A percentile compares a stretch with the other conserved stretches of the same genome.
Conservation (phyloP, 176 grass and related monocot species). For the Cenchrus purpureus region DNA sequence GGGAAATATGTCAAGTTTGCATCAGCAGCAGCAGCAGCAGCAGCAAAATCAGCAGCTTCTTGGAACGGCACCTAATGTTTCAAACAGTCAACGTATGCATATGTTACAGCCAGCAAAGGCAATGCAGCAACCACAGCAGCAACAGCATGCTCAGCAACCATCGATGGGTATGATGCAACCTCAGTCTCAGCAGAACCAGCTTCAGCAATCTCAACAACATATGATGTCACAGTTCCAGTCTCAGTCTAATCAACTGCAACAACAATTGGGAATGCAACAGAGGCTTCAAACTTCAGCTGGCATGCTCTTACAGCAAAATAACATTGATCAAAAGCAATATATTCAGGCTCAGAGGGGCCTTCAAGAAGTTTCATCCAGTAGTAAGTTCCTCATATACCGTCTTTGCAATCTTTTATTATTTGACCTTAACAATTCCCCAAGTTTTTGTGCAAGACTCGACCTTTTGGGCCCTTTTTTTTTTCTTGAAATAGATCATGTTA, state of each 20-base stretch:
- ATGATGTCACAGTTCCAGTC: constrained; percentile 70
- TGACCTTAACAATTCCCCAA: not conserved
- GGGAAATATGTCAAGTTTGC: constrained; percentile 62
- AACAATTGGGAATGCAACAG: constrained; percentile 68
- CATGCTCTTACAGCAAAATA: constrained; percentile 73
- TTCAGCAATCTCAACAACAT: constrained; percentile 79
- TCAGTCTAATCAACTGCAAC: constrained; percentile 61
- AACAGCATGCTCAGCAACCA: constrained; percentile 67
- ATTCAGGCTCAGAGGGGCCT: constrained; percentile 57
- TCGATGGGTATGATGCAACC: constrained; percentile 58
- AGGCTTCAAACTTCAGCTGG: constrained; percentile 68
- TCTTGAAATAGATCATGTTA: not conserved
- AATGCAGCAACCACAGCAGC: constrained; percentile 64
- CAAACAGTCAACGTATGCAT: constrained; percentile 61
- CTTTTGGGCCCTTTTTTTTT: not conserved
- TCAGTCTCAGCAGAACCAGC: constrained; percentile 73
- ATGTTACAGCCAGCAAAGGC: constrained; percentile 66
- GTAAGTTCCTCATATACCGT: constrained; percentile 54
- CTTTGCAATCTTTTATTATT: constrained; percentile 16
- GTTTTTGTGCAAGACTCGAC: not conserved
- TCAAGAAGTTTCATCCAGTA: constrained; percentile 89
- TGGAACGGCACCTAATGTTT: constrained; percentile 61
- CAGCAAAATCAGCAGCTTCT: constrained; percentile 69
- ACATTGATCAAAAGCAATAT: constrained; percentile 76
- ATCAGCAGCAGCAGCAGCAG: constrained; percentile 56